Base-by-base conservation (phyloP, 2,329 filamentous ascomycete species). In the Rutstroemia sydowiana region DNA sequence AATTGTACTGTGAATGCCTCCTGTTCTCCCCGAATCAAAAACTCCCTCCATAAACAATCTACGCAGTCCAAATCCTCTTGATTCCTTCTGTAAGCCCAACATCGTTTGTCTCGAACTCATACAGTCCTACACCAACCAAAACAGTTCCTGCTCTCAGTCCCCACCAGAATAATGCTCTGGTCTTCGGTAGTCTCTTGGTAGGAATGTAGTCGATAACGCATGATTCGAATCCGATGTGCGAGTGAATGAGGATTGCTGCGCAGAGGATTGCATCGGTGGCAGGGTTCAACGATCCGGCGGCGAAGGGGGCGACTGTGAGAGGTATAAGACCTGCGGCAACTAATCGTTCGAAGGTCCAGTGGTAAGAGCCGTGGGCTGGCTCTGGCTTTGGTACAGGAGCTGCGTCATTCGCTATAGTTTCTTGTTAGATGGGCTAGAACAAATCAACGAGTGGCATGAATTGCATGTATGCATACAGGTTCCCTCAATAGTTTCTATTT, bases 31-130 rank as follows among this genome's bases (percentile, higher is more conserved):
- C 41, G n/a, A 53, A 51, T 46, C 51, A 56, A 45, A 52, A 41
- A 31, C 40, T 44, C 40, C 41, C 9, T 20, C 10, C 9, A 6
- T 10, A 21, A 18, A 20, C 20, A n/a, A 16, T 40, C 57, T 74
- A 88, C 65, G 93, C 92, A 65, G 78, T 88, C 93, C 93, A 98
- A 57, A 97, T 75, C 67, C 87, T 81, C 78, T 87, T 89, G 60
- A 96, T 77, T 30, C 84, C 85, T 77, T 95, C 92, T 8, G 90
- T 95, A 55, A 98, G 70, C 60, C 93, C 93, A 48, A 98, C 89
- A 62, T 98, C 93, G 67, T 96, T 97, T 30, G 93, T 98, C 83
- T 98, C 93, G 65, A 97, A 97, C 72, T 97, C 92, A 73, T 98
- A 98, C 65, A 97, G 78, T 53, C 91, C 91, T 59, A 95, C 78